A percentile compares a stretch with the other conserved stretches of the same genome.
These are phyloP conservation scores for Chaetomiaceae sp. DNA, from an alignment of 2,329 filamentous ascomycete genomes.

Conservation along the genomic window DNA sequence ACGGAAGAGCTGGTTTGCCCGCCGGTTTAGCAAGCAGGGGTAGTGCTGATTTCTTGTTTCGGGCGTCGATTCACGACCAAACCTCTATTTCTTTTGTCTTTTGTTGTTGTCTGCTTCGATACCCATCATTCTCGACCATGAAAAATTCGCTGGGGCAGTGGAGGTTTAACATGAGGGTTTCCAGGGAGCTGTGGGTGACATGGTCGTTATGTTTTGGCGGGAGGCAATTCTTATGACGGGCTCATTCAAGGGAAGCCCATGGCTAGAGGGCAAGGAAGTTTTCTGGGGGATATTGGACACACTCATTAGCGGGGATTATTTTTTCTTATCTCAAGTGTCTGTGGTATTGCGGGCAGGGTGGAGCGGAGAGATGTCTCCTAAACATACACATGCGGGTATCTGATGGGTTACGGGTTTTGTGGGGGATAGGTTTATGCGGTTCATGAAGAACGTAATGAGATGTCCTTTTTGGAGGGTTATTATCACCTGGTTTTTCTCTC, in stretches of 20 bases:
- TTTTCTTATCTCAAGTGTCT: not conserved
- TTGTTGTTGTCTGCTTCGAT: slow-evolving; percentile 14
- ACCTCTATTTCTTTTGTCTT: not conserved
- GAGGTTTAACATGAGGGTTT: not conserved
- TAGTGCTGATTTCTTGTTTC: slow-evolving; percentile 28
- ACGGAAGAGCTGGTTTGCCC: slow-evolving; percentile 85
- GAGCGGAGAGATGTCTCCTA: not conserved
- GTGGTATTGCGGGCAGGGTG: not conserved
- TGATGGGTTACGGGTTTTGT: not conserved
- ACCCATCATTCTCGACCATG: slow-evolving; percentile 9
- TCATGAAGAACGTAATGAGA: slow-evolving; percentile 16
- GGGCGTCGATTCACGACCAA: not conserved
- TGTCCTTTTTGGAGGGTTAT: slow-evolving; percentile 6
- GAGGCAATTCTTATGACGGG: too few relatives aligned
- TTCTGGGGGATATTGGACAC: slow-evolving; percentile 2
- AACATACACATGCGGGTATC: slow-evolving; percentile 1
- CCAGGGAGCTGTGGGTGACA: not conserved
- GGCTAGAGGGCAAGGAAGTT: not conserved
- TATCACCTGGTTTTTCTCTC: not conserved
- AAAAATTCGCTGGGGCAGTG: not conserved
- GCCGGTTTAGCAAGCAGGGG: slow-evolving; percentile 66
- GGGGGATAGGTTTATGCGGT: slow-evolving; percentile 5
- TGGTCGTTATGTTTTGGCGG: too few relatives aligned
- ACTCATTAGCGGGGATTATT: not conserved
- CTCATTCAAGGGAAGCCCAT: not conserved